Evolutionary conservation across 345 rosid genomes (phyloP).

Genomic region (Ceriops tagal): DNA sequence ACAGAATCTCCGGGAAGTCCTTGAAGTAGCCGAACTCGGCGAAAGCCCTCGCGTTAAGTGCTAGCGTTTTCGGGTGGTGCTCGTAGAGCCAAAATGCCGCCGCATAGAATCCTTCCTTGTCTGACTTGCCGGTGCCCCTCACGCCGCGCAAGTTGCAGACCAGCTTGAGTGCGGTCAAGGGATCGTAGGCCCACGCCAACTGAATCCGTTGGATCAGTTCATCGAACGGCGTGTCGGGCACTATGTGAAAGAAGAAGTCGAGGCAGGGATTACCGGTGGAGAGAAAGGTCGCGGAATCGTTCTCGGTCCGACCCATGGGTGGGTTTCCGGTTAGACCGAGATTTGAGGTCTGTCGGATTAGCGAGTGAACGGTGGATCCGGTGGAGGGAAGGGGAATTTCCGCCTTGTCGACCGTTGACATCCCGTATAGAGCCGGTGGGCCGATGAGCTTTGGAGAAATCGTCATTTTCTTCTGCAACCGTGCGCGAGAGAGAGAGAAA

Average conservation of each 20-base stretch:
- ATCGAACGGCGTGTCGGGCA: slow-evolving; percentile 43
- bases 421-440: slow-evolving; percentile 7
- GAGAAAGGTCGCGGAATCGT: slow-evolving; percentile 35
- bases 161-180: slow-evolving; percentile 53
- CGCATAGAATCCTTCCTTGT: slow-evolving; percentile 60
- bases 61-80: slow-evolving; percentile 57
- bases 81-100: slow-evolving; percentile 60
- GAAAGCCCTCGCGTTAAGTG: slow-evolving; percentile 39
- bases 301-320: slow-evolving; percentile 46
- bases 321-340: slow-evolving; percentile 6
- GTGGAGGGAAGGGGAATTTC: background rate
- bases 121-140: slow-evolving; percentile 59
- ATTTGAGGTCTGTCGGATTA: background rate
- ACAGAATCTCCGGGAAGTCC: slow-evolving; percentile 65
- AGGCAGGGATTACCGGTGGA: slow-evolving; percentile 52
- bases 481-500: background rate
- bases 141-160: slow-evolving; percentile 68
- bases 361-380: slow-evolving; percentile 4
- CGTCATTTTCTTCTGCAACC: background rate
- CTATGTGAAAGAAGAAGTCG: slow-evolving; percentile 56
- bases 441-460: background rate
- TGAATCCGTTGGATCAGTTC: slow-evolving; percentile 26
- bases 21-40: slow-evolving; percentile 54
- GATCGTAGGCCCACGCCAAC: slow-evolving; percentile 44
- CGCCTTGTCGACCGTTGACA: background rate